Evolutionary conservation across 352 stramenopile genomes (phyloP).

Genomic region (Phytophthora lateralis): DNA sequence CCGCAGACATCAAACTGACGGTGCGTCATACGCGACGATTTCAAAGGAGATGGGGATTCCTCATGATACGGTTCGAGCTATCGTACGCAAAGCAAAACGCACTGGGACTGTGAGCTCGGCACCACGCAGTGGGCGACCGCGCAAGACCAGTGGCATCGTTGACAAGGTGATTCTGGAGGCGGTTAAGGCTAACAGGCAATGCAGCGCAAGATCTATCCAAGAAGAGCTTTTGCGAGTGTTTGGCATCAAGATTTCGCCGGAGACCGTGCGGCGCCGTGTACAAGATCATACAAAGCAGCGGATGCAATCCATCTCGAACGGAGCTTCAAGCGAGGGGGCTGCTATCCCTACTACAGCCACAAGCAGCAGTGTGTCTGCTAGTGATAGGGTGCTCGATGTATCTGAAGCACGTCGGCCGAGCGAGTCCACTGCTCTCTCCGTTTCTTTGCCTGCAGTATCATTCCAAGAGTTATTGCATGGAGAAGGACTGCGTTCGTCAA

Average conservation of each 20-base stretch:
- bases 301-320: constrained; percentile 15
- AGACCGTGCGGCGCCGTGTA: constrained; percentile 65
- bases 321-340: constrained; percentile 28
- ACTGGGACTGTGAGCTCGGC: constrained; percentile 59
- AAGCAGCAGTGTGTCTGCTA: neutral
- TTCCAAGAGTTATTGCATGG: constrained; percentile 25
- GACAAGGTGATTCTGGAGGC: constrained; percentile 73
- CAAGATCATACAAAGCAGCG: constrained; percentile 57
- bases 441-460: constrained; percentile 8
- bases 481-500: neutral
- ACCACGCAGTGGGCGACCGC: constrained; percentile 62
- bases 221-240: constrained; percentile 60
- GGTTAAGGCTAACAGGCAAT: constrained; percentile 54
- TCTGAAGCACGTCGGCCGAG: neutral
- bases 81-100: constrained; percentile 68
- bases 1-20: constrained; percentile 53
- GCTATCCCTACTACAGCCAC: neutral
- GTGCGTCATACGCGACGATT: constrained; percentile 63
- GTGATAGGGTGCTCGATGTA: neutral
- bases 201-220: constrained; percentile 68
- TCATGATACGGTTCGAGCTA: constrained; percentile 62
- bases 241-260: constrained; percentile 59
- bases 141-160: constrained; percentile 68
- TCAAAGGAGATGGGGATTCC: constrained; percentile 59
- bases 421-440: neutral